Evolutionary conservation across 768 basidiomycete genomes (phyloP), one percentile per base, ranked within the genome.

Genomic region (Xerocomus potaroensis): DNA sequence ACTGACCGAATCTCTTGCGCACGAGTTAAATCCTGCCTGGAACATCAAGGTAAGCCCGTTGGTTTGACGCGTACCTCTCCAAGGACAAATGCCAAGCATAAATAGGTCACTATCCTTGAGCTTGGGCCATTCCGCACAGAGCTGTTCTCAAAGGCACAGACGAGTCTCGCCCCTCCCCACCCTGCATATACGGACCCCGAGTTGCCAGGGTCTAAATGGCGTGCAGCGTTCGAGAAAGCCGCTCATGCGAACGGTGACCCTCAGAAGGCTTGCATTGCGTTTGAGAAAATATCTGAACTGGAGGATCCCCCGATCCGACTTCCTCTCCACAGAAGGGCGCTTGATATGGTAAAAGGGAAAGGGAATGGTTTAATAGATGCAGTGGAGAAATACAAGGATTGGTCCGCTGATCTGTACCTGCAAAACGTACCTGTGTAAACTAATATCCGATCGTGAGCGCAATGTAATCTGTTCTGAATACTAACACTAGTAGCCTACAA

Each of bases 1-100:
- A 3, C 42, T 66, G 18, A 65, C 54, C 1, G 56, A 66, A 44
- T 30, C 53, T 0, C 48, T 67, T 16, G 51, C 41, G 2, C 18
- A 36, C 15, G 63, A 68, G 16, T 41, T 64, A 14, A 51, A 63
- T 33, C 66, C 61, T 1, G 42, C 43, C 2, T 65, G 53, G 62
- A 55, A 52, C 39, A 51, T 60, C 50, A 60, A 54, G 31, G 58
- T 59, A 32, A 26, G 38, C n/a, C n/a, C 1, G 9, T 18, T 21
- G 21, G n/a, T 4, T 24, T 4, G 10, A 2, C 29, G 3, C 3
- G 5, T 40, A 6, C n/a, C 32, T 16, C 21, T 27, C 10, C 16
- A n/a, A 10, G 22, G 23, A 14, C 8, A 16, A 2, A 30, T 15
- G 4, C 5, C 37, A 33, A 45, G 41, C 24, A 2, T 16, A 33